phyloP scores from a whole-genome alignment of 2,329 filamentous ascomycete species.

The Peltaster fructicola region DNA sequence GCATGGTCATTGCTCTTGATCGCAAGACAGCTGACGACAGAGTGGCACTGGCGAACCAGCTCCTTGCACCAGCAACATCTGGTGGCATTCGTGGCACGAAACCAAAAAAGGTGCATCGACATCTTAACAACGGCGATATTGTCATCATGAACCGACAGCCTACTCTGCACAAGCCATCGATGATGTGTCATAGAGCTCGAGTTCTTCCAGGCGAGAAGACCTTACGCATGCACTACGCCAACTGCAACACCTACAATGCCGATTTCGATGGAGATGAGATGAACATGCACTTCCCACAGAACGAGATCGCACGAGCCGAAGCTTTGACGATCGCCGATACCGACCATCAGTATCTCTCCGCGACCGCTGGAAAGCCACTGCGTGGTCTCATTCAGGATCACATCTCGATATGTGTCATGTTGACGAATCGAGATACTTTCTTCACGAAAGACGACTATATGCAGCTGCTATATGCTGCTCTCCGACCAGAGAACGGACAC shows the following conservation, averaged over 20 bases:
- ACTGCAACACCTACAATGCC: slow-evolving; percentile 98
- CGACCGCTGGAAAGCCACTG: slow-evolving; percentile 81
- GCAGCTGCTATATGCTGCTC: slow-evolving; percentile 76
- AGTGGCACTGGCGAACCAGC: slow-evolving; percentile 75
- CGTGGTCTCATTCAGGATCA: slow-evolving; percentile 97
- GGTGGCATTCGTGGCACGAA: slow-evolving; percentile 50
- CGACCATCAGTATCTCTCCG: slow-evolving; percentile 90
- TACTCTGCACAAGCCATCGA: slow-evolving; percentile 93
- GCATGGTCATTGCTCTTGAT: slow-evolving; percentile 72
- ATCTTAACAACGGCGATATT: slow-evolving; percentile 90
- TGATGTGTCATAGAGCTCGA: slow-evolving; percentile 91
- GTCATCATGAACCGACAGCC: slow-evolving; percentile 98
- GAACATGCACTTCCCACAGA: slow-evolving; percentile 99
- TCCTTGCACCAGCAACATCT: slow-evolving; percentile 67
- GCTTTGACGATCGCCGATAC: slow-evolving; percentile 88
- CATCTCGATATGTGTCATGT: slow-evolving; percentile 78
- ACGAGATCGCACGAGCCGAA: slow-evolving; percentile 83
- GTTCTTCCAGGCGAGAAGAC: slow-evolving; percentile 91
- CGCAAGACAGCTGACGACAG: slow-evolving; percentile 81
- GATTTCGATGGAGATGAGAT: slow-evolving; percentile 99
- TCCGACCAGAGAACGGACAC: slow-evolving; percentile 80
- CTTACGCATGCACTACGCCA: slow-evolving; percentile 98
- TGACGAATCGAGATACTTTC: slow-evolving; percentile 83
- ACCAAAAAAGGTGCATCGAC: slow-evolving; percentile 92
- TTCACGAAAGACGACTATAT: slow-evolving; percentile 81